phyloP scores from a whole-genome alignment of 208 protist genomes.

The Trypanosoma brucei region DNA sequence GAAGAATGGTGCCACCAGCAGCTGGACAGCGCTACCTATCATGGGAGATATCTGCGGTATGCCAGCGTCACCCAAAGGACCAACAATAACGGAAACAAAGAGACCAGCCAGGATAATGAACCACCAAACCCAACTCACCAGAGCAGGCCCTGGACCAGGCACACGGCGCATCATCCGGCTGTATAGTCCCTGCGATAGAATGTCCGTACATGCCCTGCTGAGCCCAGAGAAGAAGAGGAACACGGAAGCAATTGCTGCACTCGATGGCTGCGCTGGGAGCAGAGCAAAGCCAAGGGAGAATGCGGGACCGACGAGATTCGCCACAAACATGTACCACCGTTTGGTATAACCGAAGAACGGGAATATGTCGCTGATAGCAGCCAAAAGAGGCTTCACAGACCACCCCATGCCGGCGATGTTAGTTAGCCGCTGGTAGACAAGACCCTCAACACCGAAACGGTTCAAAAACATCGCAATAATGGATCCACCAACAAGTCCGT shows the following conservation, averaged over 20 bases:
- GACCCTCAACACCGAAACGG: slow-evolving; percentile 20
- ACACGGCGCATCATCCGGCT: slow-evolving; percentile 31
- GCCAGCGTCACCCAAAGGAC: slow-evolving; percentile 29
- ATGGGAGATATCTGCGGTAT: slow-evolving; percentile 21
- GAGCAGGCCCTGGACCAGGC: slow-evolving; percentile 22
- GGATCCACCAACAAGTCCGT: slow-evolving; percentile 14
- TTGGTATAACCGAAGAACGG: slow-evolving; percentile 39
- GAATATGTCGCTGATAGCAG: slow-evolving; percentile 27
- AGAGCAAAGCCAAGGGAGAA: slow-evolving; percentile 21
- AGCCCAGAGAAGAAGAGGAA: slow-evolving; percentile 29
- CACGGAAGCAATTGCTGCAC: slow-evolving; percentile 17
- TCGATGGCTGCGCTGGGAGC: slow-evolving; percentile 20
- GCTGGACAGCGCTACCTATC: slow-evolving; percentile 20
- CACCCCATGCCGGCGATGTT: slow-evolving; percentile 25
- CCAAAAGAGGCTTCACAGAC: slow-evolving; percentile 31
- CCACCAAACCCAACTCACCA: slow-evolving; percentile 43
- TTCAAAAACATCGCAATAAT: slow-evolving; percentile 19
- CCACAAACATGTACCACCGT: slow-evolving; percentile 30
- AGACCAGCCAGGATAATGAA: slow-evolving; percentile 25
- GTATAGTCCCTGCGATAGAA: slow-evolving; percentile 41
- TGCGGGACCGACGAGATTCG: slow-evolving; percentile 17
- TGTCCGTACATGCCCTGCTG: slow-evolving; percentile 29
- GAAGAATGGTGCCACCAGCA: slow-evolving; percentile 16
- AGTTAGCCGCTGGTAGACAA: slow-evolving; percentile 27
- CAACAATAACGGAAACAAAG: slow-evolving; percentile 18